Base-by-base conservation (phyloP, 2,329 filamentous ascomycete species). In the Davidsoniella virescens region DNA sequence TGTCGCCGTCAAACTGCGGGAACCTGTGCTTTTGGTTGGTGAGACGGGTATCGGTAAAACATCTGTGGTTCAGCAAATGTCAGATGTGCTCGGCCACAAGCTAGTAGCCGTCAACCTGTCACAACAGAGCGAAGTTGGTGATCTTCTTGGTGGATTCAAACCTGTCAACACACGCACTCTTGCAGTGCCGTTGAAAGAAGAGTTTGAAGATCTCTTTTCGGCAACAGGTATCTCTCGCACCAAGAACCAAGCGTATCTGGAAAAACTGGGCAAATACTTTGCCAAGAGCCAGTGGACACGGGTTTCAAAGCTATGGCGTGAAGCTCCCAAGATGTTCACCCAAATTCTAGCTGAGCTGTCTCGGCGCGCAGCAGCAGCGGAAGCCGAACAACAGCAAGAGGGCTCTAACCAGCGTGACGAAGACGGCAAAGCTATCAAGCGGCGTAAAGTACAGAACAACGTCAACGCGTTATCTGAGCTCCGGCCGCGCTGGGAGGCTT, bases 41-140 rank as follows among this genome's bases (percentile, higher is more conserved):
- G 92, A 99, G 67, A 99, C 92, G 6, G 92, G 92, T 69, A 95
- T 94, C 47, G 92, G 92, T 59, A 99, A 99, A 66, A 99, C 92
- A 0, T 94, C 92, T 0, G 84, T 92, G 23, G 82, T 98, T 12
- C 92, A 99, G 63, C 87, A 95, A 61, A 70, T 99, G 51, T 87
- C 92, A 0, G 80, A 84, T 52, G 75, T 82, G 3, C 72, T 95
- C 25, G 86, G 88, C 1, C 84, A 87, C 60, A 93, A 86, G 58
- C 74, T 99, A 10, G 84, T 87, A 0, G 86, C 88, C 2, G 87
- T 98, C 60, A 99, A 99, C 61, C 65, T 99, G 61, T 98, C 92
- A 0, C 93, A 98, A 62, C 93, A 99, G 63, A 96, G 88, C 60
- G 93, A 99, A 65, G 88, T 84, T 39, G 85, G 88, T n/a, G 92